phyloP scores from a whole-genome alignment of 768 basidiomycete genomes.

The Tephrocybe sp. region DNA sequence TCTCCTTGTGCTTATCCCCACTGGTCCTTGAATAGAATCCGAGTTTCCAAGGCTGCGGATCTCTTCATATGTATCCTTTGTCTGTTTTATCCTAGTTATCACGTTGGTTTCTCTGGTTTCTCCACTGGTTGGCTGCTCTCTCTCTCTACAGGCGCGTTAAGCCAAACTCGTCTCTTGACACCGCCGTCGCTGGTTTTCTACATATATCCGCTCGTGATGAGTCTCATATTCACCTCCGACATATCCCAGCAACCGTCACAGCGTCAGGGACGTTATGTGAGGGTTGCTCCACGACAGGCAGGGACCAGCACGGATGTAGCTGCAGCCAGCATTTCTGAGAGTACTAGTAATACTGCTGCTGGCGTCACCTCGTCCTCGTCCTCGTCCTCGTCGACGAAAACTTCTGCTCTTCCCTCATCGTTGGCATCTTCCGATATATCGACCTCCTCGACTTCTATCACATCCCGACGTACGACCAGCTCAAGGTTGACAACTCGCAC shows the following conservation, averaged over 20 bases:
- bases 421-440: constrained; percentile 2
- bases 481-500: background rate
- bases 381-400: no score
- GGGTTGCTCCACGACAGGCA: constrained; percentile 8
- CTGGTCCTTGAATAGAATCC: background rate
- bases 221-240: constrained; percentile 1
- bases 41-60: background rate
- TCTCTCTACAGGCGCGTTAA: background rate
- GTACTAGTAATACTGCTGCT: background rate
- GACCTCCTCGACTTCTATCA: constrained; percentile 1
- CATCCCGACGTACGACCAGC: background rate
- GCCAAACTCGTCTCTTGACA: background rate
- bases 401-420: background rate
- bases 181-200: background rate
- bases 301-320: background rate
- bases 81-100: background rate
- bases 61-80: constrained; percentile 6
- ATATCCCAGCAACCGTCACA: constrained; percentile 5
- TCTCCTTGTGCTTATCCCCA: no score
- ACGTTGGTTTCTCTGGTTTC: background rate
- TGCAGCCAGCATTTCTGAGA: background rate
- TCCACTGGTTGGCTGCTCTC: constrained; percentile 8
- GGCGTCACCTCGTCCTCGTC: background rate
- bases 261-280: constrained; percentile 9
- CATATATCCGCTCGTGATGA: background rate